phyloP scores from a whole-genome alignment of 2,329 filamentous ascomycete genomes.

The Alternaria infectoria region DNA sequence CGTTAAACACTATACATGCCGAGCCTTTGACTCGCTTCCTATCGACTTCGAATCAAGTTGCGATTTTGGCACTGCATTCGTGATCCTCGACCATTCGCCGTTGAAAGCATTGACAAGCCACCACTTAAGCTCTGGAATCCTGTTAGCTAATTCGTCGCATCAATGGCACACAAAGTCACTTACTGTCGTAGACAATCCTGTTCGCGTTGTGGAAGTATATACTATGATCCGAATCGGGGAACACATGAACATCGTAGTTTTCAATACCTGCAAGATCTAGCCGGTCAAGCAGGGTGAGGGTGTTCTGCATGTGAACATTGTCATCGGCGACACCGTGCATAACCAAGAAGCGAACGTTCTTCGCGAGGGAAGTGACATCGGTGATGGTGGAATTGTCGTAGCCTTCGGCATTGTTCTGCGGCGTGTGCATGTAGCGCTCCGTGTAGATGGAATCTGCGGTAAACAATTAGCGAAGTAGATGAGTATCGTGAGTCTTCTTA shows the following conservation, averaged over 20 bases:
- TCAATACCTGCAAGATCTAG: slow-evolving; percentile 80
- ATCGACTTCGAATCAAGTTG: slow-evolving; percentile 29
- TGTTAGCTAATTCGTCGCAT: slow-evolving; percentile 1
- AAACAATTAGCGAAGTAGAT: background rate
- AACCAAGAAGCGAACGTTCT: slow-evolving; percentile 85
- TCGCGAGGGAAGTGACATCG: slow-evolving; percentile 73
- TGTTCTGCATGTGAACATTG: slow-evolving; percentile 97
- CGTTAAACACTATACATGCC: slow-evolving; percentile 4
- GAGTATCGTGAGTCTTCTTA: slow-evolving; percentile 29
- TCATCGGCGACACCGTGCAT: slow-evolving; percentile 98
- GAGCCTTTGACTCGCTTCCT: background rate
- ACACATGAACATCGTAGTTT: slow-evolving; percentile 97
- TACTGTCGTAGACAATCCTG: slow-evolving; percentile 89
- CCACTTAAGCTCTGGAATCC: slow-evolving; percentile 70
- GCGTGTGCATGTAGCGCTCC: slow-evolving; percentile 96
- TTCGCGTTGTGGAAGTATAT: slow-evolving; percentile 97
- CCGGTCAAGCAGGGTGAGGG: slow-evolving; percentile 83
- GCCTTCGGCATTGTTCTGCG: slow-evolving; percentile 77
- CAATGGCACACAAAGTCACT: slow-evolving; percentile 50
- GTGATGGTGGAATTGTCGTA: slow-evolving; percentile 77
- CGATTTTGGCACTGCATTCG: slow-evolving; percentile 57
- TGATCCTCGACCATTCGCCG: slow-evolving; percentile 80
- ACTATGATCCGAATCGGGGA: slow-evolving; percentile 93
- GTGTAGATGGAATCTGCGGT: slow-evolving; percentile 81
- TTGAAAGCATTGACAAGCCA: slow-evolving; percentile 99